phyloP scores from a whole-genome alignment of 306 rosid species.

The Rosa chinensis region DNA sequence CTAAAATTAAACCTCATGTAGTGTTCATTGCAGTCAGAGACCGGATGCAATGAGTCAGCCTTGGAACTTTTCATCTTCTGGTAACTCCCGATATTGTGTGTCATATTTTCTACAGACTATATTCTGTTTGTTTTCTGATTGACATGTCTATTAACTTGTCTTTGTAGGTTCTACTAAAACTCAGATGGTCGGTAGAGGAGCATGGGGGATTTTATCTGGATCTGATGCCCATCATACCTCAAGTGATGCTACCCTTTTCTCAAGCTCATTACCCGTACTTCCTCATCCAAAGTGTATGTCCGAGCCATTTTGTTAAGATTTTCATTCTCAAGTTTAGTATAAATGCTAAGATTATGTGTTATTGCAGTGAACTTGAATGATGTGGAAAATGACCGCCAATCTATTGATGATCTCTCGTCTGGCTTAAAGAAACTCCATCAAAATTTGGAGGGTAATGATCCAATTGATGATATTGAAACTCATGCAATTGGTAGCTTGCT shows the following conservation, averaged over 20 bases:
- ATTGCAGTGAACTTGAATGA: conserved; percentile 68
- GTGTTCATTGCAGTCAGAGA: conserved; percentile 27
- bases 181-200: conserved; percentile 39
- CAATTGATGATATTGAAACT: conserved; percentile 48
- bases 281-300: conserved; percentile 66
- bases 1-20: conserved; percentile 15
- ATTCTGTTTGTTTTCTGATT: conserved; percentile 14
- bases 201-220: conserved; percentile 55
- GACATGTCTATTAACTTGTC: conserved; percentile 9
- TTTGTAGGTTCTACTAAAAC: conserved; percentile 53
- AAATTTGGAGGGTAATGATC: conserved; percentile 42
- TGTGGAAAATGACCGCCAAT: conserved; percentile 41
- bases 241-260: conserved; percentile 72
- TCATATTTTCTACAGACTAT: conserved; percentile 4
- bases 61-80: conserved; percentile 46
- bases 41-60: conserved; percentile 65
- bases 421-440: conserved; percentile 44
- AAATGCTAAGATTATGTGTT: conserved; percentile 23
- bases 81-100: conserved; percentile 32
- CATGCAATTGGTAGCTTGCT: conserved; percentile 55
- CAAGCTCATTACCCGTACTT: conserved; percentile 81
- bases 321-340: neutral
- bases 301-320: conserved; percentile 16
- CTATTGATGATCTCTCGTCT: conserved; percentile 52
- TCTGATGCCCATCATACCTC: conserved; percentile 55